Evolutionary conservation across 257 asterid species (phyloP).

Genomic region (Petrea volubilis): DNA sequence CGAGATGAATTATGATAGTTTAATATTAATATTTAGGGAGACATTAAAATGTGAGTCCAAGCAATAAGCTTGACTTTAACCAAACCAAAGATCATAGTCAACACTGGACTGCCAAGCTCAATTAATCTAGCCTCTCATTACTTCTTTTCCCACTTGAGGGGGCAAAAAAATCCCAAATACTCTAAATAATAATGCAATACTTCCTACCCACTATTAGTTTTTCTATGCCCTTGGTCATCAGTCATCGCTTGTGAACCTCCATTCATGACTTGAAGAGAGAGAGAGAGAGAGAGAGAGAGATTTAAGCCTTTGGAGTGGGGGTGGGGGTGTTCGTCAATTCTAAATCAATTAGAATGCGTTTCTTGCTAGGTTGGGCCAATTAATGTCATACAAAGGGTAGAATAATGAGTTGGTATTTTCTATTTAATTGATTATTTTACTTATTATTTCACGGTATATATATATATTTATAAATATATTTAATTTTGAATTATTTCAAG

Average conservation of each 20-base stretch:
- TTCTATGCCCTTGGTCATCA: neutral
- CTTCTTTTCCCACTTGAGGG: neutral
- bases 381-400: neutral
- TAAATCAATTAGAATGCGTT: neutral
- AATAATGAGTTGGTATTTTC: no score
- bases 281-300: no score
- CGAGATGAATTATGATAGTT: no score
- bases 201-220: neutral
- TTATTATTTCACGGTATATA: no score
- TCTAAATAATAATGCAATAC: neutral
- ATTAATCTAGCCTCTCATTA: neutral
- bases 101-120: neutral
- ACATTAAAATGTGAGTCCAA: neutral
- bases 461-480: no score
- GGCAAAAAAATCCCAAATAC: neutral
- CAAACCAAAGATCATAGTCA: slow-evolving; percentile 10
- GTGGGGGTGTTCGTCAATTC: neutral
- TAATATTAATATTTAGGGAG: neutral
- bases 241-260: neutral
- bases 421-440: no score
- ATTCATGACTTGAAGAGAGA: neutral
- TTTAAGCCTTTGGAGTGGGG: neutral
- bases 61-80: neutral
- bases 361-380: neutral
- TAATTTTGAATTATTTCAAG: no score